A percentile compares a stretch with the other conserved stretches of the same genome.
These are phyloP conservation scores for Leptographium galeiforme DNA, from an alignment of 2,329 filamentous ascomycete species.

Conservation along the genomic window DNA sequence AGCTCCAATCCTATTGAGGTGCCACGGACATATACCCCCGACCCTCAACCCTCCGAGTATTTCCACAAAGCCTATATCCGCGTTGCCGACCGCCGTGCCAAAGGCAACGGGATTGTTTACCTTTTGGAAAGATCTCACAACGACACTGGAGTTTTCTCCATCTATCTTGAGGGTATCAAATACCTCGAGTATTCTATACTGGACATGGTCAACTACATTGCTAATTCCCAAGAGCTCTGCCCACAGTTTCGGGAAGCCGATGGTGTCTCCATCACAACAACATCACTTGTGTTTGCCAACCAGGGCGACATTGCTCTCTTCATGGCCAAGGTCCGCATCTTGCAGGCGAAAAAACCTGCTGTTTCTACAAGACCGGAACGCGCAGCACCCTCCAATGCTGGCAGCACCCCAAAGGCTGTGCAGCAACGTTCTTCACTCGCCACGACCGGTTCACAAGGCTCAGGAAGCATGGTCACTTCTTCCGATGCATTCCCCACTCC, in stretches of 20 bases:
- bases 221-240: conserved; percentile 4
- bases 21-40: neutral
- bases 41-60: neutral
- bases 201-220: conserved; percentile 11
- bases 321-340: conserved; percentile 4
- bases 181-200: conserved; percentile 10
- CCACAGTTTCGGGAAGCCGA: conserved; percentile 10
- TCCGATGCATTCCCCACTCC: neutral
- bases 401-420: neutral
- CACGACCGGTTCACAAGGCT: neutral
- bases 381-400: neutral
- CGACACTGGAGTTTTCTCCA: conserved; percentile 2
- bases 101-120: conserved; percentile 6
- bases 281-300: conserved; percentile 3
- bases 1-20: neutral
- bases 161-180: conserved; percentile 7
- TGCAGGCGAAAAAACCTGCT: neutral
- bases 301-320: conserved; percentile 7
- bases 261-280: conserved; percentile 7
- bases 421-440: neutral
- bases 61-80: conserved; percentile 5
- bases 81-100: conserved; percentile 7
- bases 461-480: neutral
- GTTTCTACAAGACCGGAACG: neutral
- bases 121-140: neutral